Base-by-base conservation (phyloP, 306 rosid species). In the Vigna hirtella region DNA sequence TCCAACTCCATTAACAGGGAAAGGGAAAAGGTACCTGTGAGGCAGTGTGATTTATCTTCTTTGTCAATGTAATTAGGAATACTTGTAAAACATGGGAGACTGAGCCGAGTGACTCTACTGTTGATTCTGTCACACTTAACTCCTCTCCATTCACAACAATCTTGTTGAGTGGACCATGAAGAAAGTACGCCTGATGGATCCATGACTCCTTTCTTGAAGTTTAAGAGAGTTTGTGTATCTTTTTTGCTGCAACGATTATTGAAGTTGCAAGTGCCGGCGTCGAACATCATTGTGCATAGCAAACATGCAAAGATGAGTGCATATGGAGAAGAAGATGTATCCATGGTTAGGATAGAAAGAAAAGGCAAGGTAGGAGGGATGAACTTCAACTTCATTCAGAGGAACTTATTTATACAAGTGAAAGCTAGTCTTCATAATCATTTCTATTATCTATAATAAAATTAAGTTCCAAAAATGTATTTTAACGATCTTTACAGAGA, bases 141-240 rank as follows among this genome's bases (percentile, higher is more conserved):
- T 49, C 72, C 79, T n/a, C 0, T 64, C 80, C 72, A 64, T 6
- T 18, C 4, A 64, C 80, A 64, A 11, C 72, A 76, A 22, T 76
- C 42, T 34, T 34, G 28, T 34, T 64, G 11, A 16, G 24, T 24
- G 12, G n/a, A 34, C 72, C 80, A 64, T 17, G 80, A 63, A 4
- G 53, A 76, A 24, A 64, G 51, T 0, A 17, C 2, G 0, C 13
- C 7, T 2, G 80, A 49, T 9, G 63, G 61, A 50, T 76, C 80
- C 2, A 9, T 17, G 7, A 75, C 1, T 28, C 72, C 38, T 30
- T 49, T 24, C 42, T 75, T 75, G 17, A 75, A 75, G 17, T 43
- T 28, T 2, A 28, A 1, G 32, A 75, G 72, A 2, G 65, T 13
- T 2, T 28, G 7, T 9, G 1, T 38, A 8, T 76, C 72, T n/a